Evolutionary conservation across 495 filamentous ascomycete genomes (phyloP).

Genomic region (Halenospora varia): DNA sequence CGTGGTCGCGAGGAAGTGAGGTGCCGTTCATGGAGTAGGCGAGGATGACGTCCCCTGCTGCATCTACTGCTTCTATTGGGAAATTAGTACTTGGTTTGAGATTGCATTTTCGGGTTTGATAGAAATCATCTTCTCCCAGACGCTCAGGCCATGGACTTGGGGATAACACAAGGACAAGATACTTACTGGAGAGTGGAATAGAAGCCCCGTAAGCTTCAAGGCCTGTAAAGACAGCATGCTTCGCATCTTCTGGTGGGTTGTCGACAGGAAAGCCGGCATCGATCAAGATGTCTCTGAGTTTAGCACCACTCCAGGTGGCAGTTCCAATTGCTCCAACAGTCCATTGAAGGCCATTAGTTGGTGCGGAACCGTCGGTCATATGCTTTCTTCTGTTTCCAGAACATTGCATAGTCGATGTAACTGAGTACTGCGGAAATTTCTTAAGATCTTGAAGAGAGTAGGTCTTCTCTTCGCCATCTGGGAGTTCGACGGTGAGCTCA

Average conservation of each 20-base stretch:
- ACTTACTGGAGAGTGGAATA: slow-evolving; percentile 53
- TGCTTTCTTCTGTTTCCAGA: slow-evolving; percentile 59
- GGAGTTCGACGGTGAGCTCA: slow-evolving; percentile 48
- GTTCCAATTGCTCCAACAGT: slow-evolving; percentile 56
- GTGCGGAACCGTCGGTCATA: slow-evolving; percentile 48
- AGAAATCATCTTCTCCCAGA: too few relatives aligned
- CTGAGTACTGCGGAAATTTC: slow-evolving; percentile 46
- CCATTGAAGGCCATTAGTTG: slow-evolving; percentile 57
- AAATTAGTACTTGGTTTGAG: too few relatives aligned
- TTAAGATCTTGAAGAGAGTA: slow-evolving; percentile 53
- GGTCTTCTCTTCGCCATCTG: slow-evolving; percentile 42
- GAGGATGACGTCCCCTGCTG: slow-evolving; percentile 54
- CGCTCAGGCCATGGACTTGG: too few relatives aligned
- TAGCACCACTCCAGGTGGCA: slow-evolving; percentile 58
- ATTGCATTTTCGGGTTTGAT: too few relatives aligned
- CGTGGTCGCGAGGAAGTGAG: slow-evolving; percentile 52
- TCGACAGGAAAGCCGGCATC: slow-evolving; percentile 44
- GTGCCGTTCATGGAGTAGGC: slow-evolving; percentile 58
- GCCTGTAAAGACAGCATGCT: slow-evolving; percentile 54
- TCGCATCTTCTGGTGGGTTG: slow-evolving; percentile 25
- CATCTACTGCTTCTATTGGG: slow-evolving; percentile 52
- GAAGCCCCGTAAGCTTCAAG: slow-evolving; percentile 58
- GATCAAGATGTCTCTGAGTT: slow-evolving; percentile 52
- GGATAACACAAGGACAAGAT: too few relatives aligned
- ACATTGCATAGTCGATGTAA: slow-evolving; percentile 59